Base-by-base conservation (phyloP, 345 rosid species). In the Euphorbia peplus region DNA sequence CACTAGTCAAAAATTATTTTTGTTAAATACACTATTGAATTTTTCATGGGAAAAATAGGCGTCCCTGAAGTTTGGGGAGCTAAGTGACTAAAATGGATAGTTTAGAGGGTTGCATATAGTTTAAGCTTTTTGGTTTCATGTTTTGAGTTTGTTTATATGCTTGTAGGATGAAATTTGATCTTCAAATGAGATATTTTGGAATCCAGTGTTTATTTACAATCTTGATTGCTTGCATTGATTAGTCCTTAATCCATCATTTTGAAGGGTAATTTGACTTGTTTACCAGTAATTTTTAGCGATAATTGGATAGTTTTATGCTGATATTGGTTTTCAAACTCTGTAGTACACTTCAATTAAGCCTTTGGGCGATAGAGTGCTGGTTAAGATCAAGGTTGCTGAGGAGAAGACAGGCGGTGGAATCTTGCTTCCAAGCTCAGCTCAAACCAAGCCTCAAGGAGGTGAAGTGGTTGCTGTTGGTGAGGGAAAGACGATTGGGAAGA, bases 391-490 rank as follows among this genome's bases (percentile, higher is more conserved):
- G 83, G 84, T 74, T 57, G 84, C 79, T 0, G 98, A 95, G 80
- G 97, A 90, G 71, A 95, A 88, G 81, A 85, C 91, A 3, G 65
- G 77, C 5, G 95, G 99, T 66, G 98, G 98, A 28, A 88, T 92
- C 73, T 79, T 95, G 68, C 96, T 92, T 47, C 99, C 96, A 16
- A 62, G 88, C 3, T 71, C 92, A 2, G 99, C 96, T 44, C 98
- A 88, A 69, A 63, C 90, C 18, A 95, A 92, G 73, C 92, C 98
- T 64, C 97, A 95, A 72, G 88, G 84, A 35, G 99, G 99, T 63
- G 98, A 92, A 73, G 98, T 95, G 6, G 87, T 95, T 42, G 98
- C 92, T 51, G 85, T 88, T 30, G 99, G 99, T 22, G 91, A 92
- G 79, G 98, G 99, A 24, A 90, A 78, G 82, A 68, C 90, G 4